Percentiles rank a stretch among this genome's conserved stretches.
Evolutionary conservation across 2,329 filamentous ascomycete genomes (phyloP).

Genomic region (Elsinoe arachidis): DNA sequence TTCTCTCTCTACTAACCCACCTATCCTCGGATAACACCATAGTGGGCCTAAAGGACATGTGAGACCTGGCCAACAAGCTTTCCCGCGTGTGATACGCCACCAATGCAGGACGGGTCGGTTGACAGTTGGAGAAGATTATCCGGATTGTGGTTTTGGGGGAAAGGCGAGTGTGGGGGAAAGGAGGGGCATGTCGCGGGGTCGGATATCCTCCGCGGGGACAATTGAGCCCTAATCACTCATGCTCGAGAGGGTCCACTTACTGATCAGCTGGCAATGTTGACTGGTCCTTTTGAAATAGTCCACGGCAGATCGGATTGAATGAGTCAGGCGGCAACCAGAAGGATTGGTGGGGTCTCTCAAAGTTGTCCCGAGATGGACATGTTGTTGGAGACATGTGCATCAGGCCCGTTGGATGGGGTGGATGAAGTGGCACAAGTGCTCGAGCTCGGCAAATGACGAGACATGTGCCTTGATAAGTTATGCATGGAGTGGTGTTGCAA

Average conservation of each 20-base stretch:
- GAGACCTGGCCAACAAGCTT: too few species aligned
- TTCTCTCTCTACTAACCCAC: too few species aligned
- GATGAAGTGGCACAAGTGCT: background rate
- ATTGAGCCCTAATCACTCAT: background rate
- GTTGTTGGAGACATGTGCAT: background rate
- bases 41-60: background rate
- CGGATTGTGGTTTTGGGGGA: background rate
- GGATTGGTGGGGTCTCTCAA: background rate
- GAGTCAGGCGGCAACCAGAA: background rate
- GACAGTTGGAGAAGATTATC: slow-evolving; percentile 7
- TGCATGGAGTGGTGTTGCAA: background rate
- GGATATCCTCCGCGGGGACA: slow-evolving; percentile 7
- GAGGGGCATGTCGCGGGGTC: slow-evolving; percentile 2
- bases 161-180: background rate
- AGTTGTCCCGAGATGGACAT: background rate
- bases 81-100: background rate
- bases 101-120: background rate
- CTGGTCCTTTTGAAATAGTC: background rate
- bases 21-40: background rate
- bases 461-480: background rate
- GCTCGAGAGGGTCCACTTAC: background rate
- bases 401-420: background rate
- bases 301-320: background rate
- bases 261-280: too few species aligned
- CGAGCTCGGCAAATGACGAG: background rate